Conservation (phyloP, 495 filamentous ascomycete species). For the Aspergillus cavernicola region DNA sequence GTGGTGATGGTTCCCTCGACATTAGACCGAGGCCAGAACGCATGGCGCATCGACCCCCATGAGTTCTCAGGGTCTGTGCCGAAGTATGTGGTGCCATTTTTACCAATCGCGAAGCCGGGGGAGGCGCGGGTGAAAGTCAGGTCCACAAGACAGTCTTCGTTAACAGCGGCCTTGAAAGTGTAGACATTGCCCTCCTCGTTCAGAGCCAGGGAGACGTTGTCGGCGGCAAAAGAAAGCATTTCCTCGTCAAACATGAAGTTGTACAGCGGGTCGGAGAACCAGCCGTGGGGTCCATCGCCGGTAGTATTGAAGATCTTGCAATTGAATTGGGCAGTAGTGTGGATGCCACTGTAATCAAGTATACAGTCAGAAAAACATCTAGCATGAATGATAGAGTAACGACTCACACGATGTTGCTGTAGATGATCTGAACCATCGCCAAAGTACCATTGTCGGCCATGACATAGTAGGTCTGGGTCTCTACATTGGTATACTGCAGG, state of each 20-base stretch:
- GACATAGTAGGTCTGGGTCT: slow-evolving; percentile 96
- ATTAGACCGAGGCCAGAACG: slow-evolving; percentile 84
- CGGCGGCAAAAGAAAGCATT: slow-evolving; percentile 76
- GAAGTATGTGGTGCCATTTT: slow-evolving; percentile 77
- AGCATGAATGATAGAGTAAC: too few species aligned
- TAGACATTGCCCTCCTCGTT: slow-evolving; percentile 79
- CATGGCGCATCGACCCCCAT: slow-evolving; percentile 89
- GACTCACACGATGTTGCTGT: slow-evolving; percentile 93
- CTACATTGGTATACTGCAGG: slow-evolving; percentile 81
- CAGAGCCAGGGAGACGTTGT: slow-evolving; percentile 74
- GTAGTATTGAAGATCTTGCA: slow-evolving; percentile 82
- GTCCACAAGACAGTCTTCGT: slow-evolving; percentile 74
- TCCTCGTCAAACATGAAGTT: slow-evolving; percentile 82
- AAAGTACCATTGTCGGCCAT: slow-evolving; percentile 72
- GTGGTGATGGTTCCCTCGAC: slow-evolving; percentile 82
- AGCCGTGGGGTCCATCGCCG: slow-evolving; percentile 60
- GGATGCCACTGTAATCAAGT: slow-evolving; percentile 64
- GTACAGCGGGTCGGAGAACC: slow-evolving; percentile 71
- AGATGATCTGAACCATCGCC: slow-evolving; percentile 85
- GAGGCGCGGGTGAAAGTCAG: slow-evolving; percentile 69
- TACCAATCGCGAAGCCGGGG: slow-evolving; percentile 83
- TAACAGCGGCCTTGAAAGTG: slow-evolving; percentile 79
- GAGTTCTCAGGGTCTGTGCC: slow-evolving; percentile 80
- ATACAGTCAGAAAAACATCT: slow-evolving; percentile 5
- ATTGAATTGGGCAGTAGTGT: slow-evolving; percentile 87